Base-by-base conservation (phyloP, 495 filamentous ascomycete genomes). In the Aspergillus indologenus region DNA sequence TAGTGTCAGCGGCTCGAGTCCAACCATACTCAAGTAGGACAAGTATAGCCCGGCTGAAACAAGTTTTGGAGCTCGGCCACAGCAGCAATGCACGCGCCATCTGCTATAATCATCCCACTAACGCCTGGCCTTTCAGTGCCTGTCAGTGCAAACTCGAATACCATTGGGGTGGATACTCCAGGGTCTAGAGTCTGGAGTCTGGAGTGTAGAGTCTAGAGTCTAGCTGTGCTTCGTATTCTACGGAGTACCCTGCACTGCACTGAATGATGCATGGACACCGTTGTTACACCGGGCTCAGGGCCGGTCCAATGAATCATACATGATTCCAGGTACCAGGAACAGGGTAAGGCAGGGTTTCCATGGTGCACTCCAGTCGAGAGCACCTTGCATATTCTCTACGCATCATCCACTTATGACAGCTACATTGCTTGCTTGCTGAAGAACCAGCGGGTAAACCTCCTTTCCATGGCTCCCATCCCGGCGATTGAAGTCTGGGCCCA, bases 271-370 rank as follows among this genome's bases (percentile, higher is more conserved):
- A 40, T 40, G 34, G 34, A 40, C 5, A 14, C 34, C 34, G 47
- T n/a, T 50, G 48, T 51, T 51, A 54, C 52, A 54, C 18, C 49
- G n/a, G 15, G 22, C 52, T 23, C 31, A 43, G 17, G 48, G 48
- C 22, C 22, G 23, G 24, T 5, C 24, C 24, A 51, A 51, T 51
- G 20, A 51, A 26, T 51, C 6, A 40, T 40, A 40, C 34, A 40
- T 40, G 12, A 9, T 40, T 15, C 34, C 34, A 40, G 34, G 34
- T 40, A 40, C 34, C 34, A 40, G 34, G 34, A 40, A 40, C 34
- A 40, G 34, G 34, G 26, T 3, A 3, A 3, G 9, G 12, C 34
- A 40, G 34, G 12, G 34, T 40, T 40, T 40, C 12, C 26, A 4
- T 40, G 7, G 12, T 40, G 34, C 3, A 29, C 9, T 40, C 34